Conservation (phyloP, 495 filamentous ascomycete genomes). For the Ascobolus immersus region DNA sequence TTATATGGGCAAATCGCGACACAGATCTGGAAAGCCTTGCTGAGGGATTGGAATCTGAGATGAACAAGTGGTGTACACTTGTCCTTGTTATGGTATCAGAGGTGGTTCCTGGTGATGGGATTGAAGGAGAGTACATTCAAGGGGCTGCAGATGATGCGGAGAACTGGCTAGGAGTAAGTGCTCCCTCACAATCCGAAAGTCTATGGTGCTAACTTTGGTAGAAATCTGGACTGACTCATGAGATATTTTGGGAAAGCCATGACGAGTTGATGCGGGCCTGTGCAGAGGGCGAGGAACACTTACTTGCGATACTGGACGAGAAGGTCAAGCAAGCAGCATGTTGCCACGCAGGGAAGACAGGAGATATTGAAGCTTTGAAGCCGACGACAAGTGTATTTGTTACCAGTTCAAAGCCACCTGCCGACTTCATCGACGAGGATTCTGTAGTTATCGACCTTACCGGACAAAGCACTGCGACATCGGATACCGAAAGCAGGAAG, state of each 20-base stretch:
- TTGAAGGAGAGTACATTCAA: slow-evolving; percentile 64
- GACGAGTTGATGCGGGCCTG: slow-evolving; percentile 11
- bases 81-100: slow-evolving; percentile 62
- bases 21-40: too few species aligned
- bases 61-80: too few species aligned
- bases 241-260: slow-evolving; percentile 49
- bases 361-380: slow-evolving; percentile 8
- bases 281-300: slow-evolving; percentile 4
- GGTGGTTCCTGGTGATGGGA: slow-evolving; percentile 36
- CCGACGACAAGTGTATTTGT: slow-evolving; percentile 16
- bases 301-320: background rate
- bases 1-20: too few species aligned
- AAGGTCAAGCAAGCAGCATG: background rate
- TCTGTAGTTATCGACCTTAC: slow-evolving; percentile 18
- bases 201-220: slow-evolving; percentile 1
- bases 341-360: background rate
- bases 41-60: too few species aligned
- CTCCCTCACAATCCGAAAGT: background rate
- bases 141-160: slow-evolving; percentile 86
- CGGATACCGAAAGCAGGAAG: slow-evolving; percentile 1
- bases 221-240: slow-evolving; percentile 38
- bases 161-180: slow-evolving; percentile 37
- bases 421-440: background rate
- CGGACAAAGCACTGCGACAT: slow-evolving; percentile 15
- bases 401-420: slow-evolving; percentile 10